Evolutionary conservation across 2,329 filamentous ascomycete species (phyloP), one percentile per base, ranked within the genome.

Genomic region (Sporothrix curviconia): DNA sequence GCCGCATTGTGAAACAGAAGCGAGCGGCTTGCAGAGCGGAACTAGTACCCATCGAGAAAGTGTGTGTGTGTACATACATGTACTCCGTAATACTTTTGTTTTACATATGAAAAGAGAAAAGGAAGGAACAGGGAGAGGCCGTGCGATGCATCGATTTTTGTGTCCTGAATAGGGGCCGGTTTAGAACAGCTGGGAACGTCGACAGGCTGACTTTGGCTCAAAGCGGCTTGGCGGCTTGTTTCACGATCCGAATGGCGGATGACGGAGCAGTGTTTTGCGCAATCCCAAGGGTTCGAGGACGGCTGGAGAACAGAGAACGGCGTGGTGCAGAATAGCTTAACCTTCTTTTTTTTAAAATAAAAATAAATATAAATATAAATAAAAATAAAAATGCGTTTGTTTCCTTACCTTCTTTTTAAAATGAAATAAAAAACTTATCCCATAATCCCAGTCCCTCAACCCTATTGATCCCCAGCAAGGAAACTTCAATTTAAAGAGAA

Each of bases 1-100:
- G 55, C 47, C 19, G 37, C 46, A 51, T 44, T 34, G 39, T 51
- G 55, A 57, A 57, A 51, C 46, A 51, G 8, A 25, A 44, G 51
- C 50, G 50, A 32, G 37, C 42, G 37, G 37, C 50, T 53, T 53
- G n/a, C 30, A 11, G 12, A n/a, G 28, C 25, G 22, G 47, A 15
- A 50, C 47, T 14, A 25, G 30, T 37, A 12, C 32, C 19, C 11
- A 34, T 15, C 5, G 9, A 24, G 30, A 12, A 36, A 22, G n/a
- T n/a, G n/a, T n/a, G n/a, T n/a, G n/a, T n/a, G n/a, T n/a, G n/a
- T n/a, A n/a, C n/a, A n/a, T n/a, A n/a, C n/a, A n/a, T n/a, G n/a
- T n/a, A n/a, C n/a, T n/a, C n/a, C n/a, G n/a, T n/a, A n/a, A n/a
- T n/a, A n/a, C n/a, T n/a, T n/a, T n/a, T n/a, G n/a, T n/a, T n/a